Evolutionary conservation across 139 green algal species (phyloP), one percentile per base, ranked within the genome.

Genomic region (Coccomyxa sp.): DNA sequence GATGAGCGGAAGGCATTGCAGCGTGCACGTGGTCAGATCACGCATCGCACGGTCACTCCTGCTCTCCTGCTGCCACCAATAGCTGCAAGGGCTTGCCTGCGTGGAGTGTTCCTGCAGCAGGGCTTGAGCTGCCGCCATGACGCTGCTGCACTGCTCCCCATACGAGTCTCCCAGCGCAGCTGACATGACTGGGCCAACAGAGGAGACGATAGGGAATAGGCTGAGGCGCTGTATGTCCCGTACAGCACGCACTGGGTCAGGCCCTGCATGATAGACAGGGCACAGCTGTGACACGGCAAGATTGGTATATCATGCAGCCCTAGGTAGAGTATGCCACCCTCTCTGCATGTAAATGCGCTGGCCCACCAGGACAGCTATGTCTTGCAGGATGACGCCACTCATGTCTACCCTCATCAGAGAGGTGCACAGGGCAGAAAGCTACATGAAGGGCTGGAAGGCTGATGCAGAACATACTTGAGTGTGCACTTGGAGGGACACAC

Each of bases 141-240:
- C 77, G 9, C 55, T 55, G 2, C 79, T 70, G 77, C 88, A 90
- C 2, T 81, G 73, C 7, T 3, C 68, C 16, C 82, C 86, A 71
- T 79, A 92, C 44, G 68, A 68, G 35, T 75, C 55, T n/a, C 58
- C 76, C 29, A 88, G 76, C 34, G 74, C 69, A 12, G 27, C 68
- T 5, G 44, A 69, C 27, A 76, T 34, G n/a, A 18, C 44, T 27
- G 78, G 58, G 0, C 89, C 87, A 44, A 90, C 78, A 8, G 81
- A 79, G 68, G 97, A 96, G 16, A 97, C 92, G 29, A 84, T 78
- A 35, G 85, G 39, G 72, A 97, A 94, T 22, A 97, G 86, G 12
- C 78, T 78, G 70, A 97, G 84, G 9, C 82, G 83, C 12, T 91
- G 77, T 33, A 97, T 86, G 77, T 93, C 78, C 75, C 80, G 79